Percentiles rank a stretch among this genome's conserved stretches.
phyloP scores from a whole-genome alignment of 345 rosid species.

The Gossypium longicalyx region DNA sequence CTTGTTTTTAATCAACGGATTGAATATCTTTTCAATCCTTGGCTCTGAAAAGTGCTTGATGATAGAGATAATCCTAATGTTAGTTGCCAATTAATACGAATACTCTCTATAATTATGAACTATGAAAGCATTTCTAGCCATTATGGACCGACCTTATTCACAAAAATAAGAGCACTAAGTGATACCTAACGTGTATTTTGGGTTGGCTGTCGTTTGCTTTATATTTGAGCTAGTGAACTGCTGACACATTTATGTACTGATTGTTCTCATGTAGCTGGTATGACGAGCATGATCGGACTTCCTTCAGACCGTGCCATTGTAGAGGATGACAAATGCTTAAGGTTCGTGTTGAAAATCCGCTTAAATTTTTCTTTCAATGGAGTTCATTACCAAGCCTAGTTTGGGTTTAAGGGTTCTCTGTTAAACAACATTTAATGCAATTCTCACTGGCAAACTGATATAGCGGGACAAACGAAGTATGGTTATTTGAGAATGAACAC shows the following conservation, averaged over 20 bases:
- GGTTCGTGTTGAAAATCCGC: slow-evolving; percentile 36
- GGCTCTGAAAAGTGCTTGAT: not conserved
- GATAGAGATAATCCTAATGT: not conserved
- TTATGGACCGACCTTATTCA: not conserved
- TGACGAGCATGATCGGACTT: slow-evolving; percentile 84
- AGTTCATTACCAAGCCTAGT: no score
- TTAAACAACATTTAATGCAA: not conserved
- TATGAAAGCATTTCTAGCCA: not conserved
- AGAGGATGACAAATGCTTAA: slow-evolving; percentile 77
- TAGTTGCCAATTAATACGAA: not conserved
- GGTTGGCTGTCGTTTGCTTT: not conserved
- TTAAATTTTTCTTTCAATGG: not conserved
- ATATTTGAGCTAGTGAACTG: not conserved
- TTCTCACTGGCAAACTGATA: not conserved
- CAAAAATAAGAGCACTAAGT: not conserved
- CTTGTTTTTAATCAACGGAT: not conserved
- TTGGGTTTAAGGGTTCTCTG: not conserved
- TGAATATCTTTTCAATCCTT: not conserved
- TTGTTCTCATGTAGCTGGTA: slow-evolving; percentile 43
- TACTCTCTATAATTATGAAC: not conserved
- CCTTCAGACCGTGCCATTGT: slow-evolving; percentile 85
- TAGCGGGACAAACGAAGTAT: not conserved
- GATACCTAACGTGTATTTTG: not conserved
- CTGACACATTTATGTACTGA: not conserved
- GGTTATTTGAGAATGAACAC: not conserved